phyloP scores from a whole-genome alignment of 768 basidiomycete species.

The Psilocybe azurescens region DNA sequence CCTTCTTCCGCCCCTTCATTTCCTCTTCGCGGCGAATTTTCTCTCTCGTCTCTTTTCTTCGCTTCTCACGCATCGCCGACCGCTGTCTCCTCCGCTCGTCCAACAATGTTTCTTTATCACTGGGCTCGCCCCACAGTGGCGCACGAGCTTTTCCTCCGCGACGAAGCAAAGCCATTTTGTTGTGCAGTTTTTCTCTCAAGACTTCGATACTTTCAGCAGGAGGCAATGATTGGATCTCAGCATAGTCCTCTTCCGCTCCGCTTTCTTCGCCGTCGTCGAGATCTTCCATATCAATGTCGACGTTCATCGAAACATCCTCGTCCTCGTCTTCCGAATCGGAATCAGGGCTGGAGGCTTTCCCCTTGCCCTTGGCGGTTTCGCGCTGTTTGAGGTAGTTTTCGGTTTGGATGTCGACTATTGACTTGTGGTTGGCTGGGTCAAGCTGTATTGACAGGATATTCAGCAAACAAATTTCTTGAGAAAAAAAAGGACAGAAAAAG shows the following conservation, averaged over 20 bases:
- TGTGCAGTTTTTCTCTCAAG: constrained; percentile 77
- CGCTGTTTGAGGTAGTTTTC: constrained; percentile 43
- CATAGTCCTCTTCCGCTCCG: constrained; percentile 10
- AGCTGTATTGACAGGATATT: constrained; percentile 54
- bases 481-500: not conserved
- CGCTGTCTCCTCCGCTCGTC: constrained; percentile 80
- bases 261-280: constrained; percentile 36
- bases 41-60: constrained; percentile 87
- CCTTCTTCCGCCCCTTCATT: constrained; percentile 53
- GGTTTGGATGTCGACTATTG: constrained; percentile 71
- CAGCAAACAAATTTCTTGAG: constrained; percentile 9
- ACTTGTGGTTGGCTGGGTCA: constrained; percentile 89
- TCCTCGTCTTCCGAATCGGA: constrained; percentile 40
- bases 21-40: constrained; percentile 75
- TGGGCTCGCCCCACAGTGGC: constrained; percentile 43
- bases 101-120: constrained; percentile 80
- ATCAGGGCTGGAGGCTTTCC: constrained; percentile 41
- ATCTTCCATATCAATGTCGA: constrained; percentile 44
- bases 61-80: constrained; percentile 82
- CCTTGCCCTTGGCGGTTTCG: constrained; percentile 47
- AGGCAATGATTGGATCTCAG: constrained; percentile 68
- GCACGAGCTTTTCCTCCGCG: constrained; percentile 33
- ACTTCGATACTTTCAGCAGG: constrained; percentile 61
- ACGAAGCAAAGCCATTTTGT: constrained; percentile 74
- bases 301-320: constrained; percentile 42